Percentiles rank a stretch among this genome's conserved stretches.
These are phyloP conservation scores for Phylloboletellus chloephorus DNA, from an alignment of 1,284 basidiomycete species.

Conservation along the genomic window DNA sequence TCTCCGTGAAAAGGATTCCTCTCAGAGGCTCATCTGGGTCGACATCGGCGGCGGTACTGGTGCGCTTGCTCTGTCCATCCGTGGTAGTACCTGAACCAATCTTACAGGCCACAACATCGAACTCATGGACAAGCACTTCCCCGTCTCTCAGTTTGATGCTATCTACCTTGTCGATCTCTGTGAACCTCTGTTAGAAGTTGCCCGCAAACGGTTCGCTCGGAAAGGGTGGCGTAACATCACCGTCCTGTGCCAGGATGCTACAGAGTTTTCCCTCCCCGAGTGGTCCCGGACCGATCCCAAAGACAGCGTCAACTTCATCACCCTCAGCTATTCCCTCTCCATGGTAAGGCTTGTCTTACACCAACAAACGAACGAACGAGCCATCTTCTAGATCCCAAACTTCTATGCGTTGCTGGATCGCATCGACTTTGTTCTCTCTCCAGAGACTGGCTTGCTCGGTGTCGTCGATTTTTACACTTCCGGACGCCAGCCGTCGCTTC, in stretches of 20 bases:
- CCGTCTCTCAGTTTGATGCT: constrained; percentile 59
- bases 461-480: constrained; percentile 83
- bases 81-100: not conserved
- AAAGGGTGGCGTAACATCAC: constrained; percentile 74
- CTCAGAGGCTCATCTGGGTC: constrained; percentile 66
- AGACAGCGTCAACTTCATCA: constrained; percentile 57
- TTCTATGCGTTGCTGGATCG: constrained; percentile 69
- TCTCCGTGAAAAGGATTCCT: constrained; percentile 38
- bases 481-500: constrained; percentile 48
- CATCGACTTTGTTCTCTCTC: constrained; percentile 65
- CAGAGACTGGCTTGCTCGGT: constrained; percentile 59
- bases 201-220: constrained; percentile 60
- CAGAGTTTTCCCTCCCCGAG: constrained; percentile 61
- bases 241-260: constrained; percentile 73
- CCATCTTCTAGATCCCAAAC: constrained; percentile 53
- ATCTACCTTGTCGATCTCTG: constrained; percentile 77
- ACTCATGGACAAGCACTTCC: constrained; percentile 70
- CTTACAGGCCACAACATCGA: constrained; percentile 72
- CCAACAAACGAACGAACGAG: not conserved
- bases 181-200: constrained; percentile 70
- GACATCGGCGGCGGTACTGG: constrained; percentile 82
- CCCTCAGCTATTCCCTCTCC: constrained; percentile 69
- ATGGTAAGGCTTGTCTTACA: constrained; percentile 43
- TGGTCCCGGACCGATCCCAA: constrained; percentile 50
- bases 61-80: constrained; percentile 15